Evolutionary conservation across 192 early-diverging fungal species (phyloP).

Genomic region (Umbelopsis sp.): DNA sequence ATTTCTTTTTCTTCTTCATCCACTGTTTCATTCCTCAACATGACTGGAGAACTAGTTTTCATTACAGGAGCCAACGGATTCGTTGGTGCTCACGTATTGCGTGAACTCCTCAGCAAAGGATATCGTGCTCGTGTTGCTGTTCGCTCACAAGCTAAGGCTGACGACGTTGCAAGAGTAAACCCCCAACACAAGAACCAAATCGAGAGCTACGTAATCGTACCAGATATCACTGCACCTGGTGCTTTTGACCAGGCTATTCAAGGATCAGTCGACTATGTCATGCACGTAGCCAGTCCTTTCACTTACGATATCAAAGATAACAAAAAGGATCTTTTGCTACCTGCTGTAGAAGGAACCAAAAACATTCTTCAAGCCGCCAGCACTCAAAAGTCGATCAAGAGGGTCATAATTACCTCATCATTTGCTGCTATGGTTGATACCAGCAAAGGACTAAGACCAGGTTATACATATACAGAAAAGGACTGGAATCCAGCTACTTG

Average conservation of each 20-base stretch:
- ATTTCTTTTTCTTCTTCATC: background rate
- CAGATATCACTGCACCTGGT: background rate
- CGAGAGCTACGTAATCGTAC: background rate
- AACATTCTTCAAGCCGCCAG: background rate
- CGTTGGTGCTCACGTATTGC: conserved; percentile 21
- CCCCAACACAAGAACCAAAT: background rate
- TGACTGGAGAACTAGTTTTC: background rate
- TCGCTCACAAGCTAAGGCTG: background rate
- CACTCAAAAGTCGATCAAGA: background rate
- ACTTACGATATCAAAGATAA: background rate
- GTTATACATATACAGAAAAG: conserved; percentile 16
- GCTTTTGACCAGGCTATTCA: background rate
- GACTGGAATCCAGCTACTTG: conserved; percentile 13
- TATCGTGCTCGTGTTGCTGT: background rate
- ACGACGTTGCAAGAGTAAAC: background rate
- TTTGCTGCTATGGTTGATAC: conserved; percentile 1
- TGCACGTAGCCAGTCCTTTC: conserved; percentile 6
- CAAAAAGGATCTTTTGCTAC: background rate
- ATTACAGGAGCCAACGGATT: background rate
- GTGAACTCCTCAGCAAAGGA: background rate
- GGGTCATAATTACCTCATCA: conserved; percentile 5
- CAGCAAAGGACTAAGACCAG: background rate
- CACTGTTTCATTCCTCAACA: background rate
- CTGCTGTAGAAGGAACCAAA: conserved; percentile 1
- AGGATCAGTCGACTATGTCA: background rate